phyloP scores from a whole-genome alignment of 345 rosid species.

The Brassica napus region DNA sequence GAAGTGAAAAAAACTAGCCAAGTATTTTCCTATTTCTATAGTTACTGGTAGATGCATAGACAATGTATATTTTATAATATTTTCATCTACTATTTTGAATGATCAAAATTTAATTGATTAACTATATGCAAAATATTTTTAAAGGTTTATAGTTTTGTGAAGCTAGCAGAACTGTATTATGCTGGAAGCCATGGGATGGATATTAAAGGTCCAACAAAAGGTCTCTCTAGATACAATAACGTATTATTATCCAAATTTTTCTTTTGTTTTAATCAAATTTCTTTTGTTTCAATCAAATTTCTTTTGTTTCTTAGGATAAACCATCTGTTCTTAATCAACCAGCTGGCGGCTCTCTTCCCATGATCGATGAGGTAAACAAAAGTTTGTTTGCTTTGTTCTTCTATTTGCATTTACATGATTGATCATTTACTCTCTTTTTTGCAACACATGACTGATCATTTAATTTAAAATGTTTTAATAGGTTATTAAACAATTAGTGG shows the following conservation, averaged over 20 bases:
- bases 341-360: not conserved
- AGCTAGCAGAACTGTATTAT: not conserved
- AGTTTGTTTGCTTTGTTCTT: no score
- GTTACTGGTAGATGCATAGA: not conserved
- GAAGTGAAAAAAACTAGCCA: not conserved
- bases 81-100: not conserved
- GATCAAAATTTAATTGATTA: not conserved
- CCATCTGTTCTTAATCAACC: not conserved
- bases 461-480: conserved; percentile 18
- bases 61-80: not conserved
- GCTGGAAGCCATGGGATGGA: not conserved
- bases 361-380: not conserved
- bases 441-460: no score
- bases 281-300: not conserved
- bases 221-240: not conserved
- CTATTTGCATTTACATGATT: no score
- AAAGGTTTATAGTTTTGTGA: not conserved
- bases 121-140: not conserved
- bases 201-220: not conserved
- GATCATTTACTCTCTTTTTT: no score
- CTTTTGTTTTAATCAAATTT: not conserved
- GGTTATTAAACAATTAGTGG: conserved; percentile 62
- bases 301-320: not conserved
- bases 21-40: not conserved
- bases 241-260: not conserved